Evolutionary conservation across 345 rosid species (phyloP).

Genomic region (Brassica carinata): DNA sequence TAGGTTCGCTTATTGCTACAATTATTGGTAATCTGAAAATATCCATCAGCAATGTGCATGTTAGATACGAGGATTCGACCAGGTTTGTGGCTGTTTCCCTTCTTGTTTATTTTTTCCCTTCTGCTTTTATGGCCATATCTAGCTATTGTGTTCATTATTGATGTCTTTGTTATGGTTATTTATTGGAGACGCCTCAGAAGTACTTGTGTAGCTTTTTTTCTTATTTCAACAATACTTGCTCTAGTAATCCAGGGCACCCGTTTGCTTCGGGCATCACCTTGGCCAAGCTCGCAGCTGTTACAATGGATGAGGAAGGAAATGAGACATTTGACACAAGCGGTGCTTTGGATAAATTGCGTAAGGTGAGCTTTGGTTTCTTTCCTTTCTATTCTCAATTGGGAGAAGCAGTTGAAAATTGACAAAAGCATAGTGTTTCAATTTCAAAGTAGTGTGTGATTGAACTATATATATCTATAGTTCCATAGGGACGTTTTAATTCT

Average conservation of each 20-base stretch:
- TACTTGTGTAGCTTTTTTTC: conserved; percentile 27
- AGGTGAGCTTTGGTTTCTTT: conserved; percentile 57
- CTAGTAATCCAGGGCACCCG: conserved; percentile 82
- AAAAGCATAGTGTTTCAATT: conserved; percentile 8
- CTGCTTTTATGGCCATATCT: conserved; percentile 21
- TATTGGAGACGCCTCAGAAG: conserved; percentile 17
- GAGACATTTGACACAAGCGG: conserved; percentile 99
- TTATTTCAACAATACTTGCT: conserved; percentile 40
- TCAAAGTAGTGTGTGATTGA: conserved; percentile 17
- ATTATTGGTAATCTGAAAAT: conserved; percentile 97
- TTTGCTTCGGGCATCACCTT: conserved; percentile 90
- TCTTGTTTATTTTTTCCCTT: not conserved
- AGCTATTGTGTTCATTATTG: conserved; percentile 6
- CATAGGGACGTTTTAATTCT: conserved; percentile 1
- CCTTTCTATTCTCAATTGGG: conserved; percentile 25
- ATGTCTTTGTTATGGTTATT: conserved; percentile 7
- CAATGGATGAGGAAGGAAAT: conserved; percentile 94
- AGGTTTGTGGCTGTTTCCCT: conserved; percentile 56
- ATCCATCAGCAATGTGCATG: conserved; percentile 96
- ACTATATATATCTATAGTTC: not conserved
- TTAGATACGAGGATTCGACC: conserved; percentile 89
- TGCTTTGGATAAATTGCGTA: conserved; percentile 88
- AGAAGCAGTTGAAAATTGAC: conserved; percentile 21
- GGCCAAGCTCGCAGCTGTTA: conserved; percentile 98
- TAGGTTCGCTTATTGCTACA: conserved; percentile 90